Base-by-base conservation (phyloP, 768 basidiomycete genomes). In the Rhodotorula babjevae region DNA sequence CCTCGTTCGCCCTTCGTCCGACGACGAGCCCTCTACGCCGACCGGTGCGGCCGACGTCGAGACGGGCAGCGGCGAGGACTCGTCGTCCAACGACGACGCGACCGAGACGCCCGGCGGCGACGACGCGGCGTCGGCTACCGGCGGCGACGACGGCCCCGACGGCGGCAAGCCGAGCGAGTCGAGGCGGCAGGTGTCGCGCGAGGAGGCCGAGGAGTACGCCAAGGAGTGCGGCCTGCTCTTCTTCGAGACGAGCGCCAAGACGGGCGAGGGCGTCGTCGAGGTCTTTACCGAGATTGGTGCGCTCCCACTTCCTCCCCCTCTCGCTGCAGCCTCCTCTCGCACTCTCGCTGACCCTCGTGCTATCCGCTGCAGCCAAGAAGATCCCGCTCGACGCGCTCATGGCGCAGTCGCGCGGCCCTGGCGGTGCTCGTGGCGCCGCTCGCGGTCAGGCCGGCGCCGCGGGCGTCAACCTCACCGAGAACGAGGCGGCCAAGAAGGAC, bases 211-310 rank as follows among this genome's bases (percentile, higher is more conserved):
- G 79, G 93, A 93, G 15, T 99, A 98, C 80, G 96, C 96, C 21
- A 87, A 90, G 67, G 96, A 98, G 82, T 89, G 90, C n/a, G 90
- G 91, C 2, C 81, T 98, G 56, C 83, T 99, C 55, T 98, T 98
- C 85, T 96, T 95, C 77, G 96, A 99, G 84, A 96, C 94, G 50
- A 91, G 90, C 78, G 96, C 96, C 36, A 99, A 98, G 87, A 92
- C 92, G 10, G 93, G 94, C 27, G 90, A 94, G 78, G 93, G 93
- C 52, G 87, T 98, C 67, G 90, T 93, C 36, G 96, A 98, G 79
- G 87, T 98, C 44, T 99, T 99, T 81, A 98, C 94, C 19, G 94
- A 97, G 82, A 98, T 99, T 79, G 95, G 94, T 97, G 65, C 67
- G 87, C 56, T 18, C 55, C 23, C 36, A 36, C 57, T 53, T 42